Evolutionary conservation across 352 stramenopile species (phyloP).

Genomic region (Pythium utonaiense): DNA sequence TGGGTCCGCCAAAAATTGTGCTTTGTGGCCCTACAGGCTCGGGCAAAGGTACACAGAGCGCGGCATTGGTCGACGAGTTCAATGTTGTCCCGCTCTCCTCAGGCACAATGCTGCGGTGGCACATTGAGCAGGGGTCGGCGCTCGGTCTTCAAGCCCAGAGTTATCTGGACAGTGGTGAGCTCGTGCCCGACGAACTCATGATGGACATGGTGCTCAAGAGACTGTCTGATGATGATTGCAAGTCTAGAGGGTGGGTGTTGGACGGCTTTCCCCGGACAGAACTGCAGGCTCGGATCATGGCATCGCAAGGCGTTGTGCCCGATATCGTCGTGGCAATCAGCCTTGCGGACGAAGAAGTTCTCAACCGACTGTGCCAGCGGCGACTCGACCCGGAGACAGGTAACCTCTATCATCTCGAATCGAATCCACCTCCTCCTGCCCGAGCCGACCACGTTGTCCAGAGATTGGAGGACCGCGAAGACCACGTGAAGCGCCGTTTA

Average conservation of each 20-base stretch:
- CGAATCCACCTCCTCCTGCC: slow-evolving; percentile 49
- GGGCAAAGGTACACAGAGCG: slow-evolving; percentile 96
- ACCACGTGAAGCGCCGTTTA: slow-evolving; percentile 76
- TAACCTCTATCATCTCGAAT: slow-evolving; percentile 78
- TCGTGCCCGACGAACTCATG: slow-evolving; percentile 63
- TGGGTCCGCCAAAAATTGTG: slow-evolving; percentile 65
- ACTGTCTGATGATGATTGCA: slow-evolving; percentile 84
- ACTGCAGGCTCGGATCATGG: slow-evolving; percentile 87
- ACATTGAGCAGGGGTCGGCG: slow-evolving; percentile 49
- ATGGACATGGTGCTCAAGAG: slow-evolving; percentile 58
- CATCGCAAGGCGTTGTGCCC: slow-evolving; percentile 63
- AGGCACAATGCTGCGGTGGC: slow-evolving; percentile 83
- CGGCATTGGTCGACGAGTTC: slow-evolving; percentile 72
- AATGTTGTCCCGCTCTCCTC: slow-evolving; percentile 86
- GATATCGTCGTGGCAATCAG: slow-evolving; percentile 91
- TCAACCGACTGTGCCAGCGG: slow-evolving; percentile 72
- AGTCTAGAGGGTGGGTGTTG: slow-evolving; percentile 88
- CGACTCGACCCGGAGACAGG: slow-evolving; percentile 79
- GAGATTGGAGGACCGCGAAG: slow-evolving; percentile 78
- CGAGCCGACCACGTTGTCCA: slow-evolving; percentile 56
- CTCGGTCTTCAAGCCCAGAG: slow-evolving; percentile 64
- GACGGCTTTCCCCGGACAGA: slow-evolving; percentile 94
- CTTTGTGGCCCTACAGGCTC: slow-evolving; percentile 89
- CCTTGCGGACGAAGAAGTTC: slow-evolving; percentile 88
- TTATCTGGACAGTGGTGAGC: slow-evolving; percentile 76